Percentiles rank a stretch among this genome's conserved stretches.
Conservation (phyloP, 345 rosid species). For the Physaria fendleri region DNA sequence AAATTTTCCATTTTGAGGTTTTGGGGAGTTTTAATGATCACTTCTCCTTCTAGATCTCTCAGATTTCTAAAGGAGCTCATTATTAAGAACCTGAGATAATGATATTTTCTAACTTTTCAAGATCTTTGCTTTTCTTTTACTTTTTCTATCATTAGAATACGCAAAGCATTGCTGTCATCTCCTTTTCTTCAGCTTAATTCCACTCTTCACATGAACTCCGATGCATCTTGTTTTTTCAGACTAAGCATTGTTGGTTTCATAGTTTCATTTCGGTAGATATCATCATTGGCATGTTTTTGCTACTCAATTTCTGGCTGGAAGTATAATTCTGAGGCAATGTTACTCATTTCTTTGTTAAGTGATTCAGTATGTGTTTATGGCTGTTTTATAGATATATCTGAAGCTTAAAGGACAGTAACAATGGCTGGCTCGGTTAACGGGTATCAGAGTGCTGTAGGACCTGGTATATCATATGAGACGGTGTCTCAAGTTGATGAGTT, state of each 20-base stretch:
- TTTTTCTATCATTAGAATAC: background rate
- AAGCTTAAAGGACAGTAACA: conserved; percentile 43
- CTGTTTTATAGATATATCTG: conserved; percentile 51
- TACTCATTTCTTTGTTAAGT: background rate
- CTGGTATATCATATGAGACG: conserved; percentile 52
- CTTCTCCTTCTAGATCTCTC: conserved; percentile 17
- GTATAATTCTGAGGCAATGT: background rate
- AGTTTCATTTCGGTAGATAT: background rate
- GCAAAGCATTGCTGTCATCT: conserved; percentile 1
- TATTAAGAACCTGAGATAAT: background rate
- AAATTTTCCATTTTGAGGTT: background rate
- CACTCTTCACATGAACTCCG: background rate
- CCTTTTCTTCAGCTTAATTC: background rate
- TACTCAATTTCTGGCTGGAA: conserved; percentile 1
- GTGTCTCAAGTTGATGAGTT: conserved; percentile 67
- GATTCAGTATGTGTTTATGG: background rate
- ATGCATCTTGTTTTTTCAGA: background rate
- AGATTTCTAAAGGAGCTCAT: conserved; percentile 8
- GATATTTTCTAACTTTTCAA: conserved; percentile 6
- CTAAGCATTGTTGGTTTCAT: background rate
- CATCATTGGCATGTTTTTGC: background rate
- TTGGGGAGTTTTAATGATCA: background rate
- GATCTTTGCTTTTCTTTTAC: background rate
- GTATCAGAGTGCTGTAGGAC: conserved; percentile 41
- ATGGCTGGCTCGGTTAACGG: conserved; percentile 51